Evolutionary conservation across 2,329 filamentous ascomycete genomes (phyloP).

Genomic region (Apiospora phragmitis): DNA sequence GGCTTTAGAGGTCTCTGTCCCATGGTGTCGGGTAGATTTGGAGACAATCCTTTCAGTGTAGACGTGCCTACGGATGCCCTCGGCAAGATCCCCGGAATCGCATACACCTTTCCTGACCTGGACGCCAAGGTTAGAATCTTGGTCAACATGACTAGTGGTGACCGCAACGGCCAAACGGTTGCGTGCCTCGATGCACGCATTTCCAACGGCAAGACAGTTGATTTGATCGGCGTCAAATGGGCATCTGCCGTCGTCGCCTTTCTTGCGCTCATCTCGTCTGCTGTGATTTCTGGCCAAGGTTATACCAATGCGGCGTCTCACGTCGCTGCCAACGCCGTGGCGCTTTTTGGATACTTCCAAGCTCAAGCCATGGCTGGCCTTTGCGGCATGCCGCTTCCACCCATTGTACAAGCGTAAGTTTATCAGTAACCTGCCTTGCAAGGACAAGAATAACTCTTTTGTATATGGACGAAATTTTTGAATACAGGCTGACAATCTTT

Average conservation of each 20-base stretch:
- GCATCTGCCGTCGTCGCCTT: slow-evolving; percentile 84
- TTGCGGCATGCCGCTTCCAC: slow-evolving; percentile 77
- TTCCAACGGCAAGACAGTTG: slow-evolving; percentile 90
- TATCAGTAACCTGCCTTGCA: not conserved
- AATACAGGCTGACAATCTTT: not conserved
- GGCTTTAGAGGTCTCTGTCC: slow-evolving; percentile 73
- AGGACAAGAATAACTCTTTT: too few species aligned
- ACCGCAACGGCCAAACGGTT: slow-evolving; percentile 45
- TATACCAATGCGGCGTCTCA: slow-evolving; percentile 94
- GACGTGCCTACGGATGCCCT: slow-evolving; percentile 65
- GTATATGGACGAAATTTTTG: not conserved
- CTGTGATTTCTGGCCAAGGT: slow-evolving; percentile 84
- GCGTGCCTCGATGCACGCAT: slow-evolving; percentile 87
- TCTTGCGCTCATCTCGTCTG: slow-evolving; percentile 79
- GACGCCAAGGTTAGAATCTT: slow-evolving; percentile 82
- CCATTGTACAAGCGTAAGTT: slow-evolving; percentile 69
- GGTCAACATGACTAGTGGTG: slow-evolving; percentile 69
- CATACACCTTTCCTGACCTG: slow-evolving; percentile 86
- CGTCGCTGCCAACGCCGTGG: slow-evolving; percentile 88
- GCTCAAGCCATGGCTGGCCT: slow-evolving; percentile 89
- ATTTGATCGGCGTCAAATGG: slow-evolving; percentile 88
- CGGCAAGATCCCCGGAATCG: slow-evolving; percentile 73
- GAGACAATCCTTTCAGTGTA: slow-evolving; percentile 44
- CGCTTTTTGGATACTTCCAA: slow-evolving; percentile 95
- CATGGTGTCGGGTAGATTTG: slow-evolving; percentile 68